phyloP scores from a whole-genome alignment of 768 basidiomycete species.

The Auricularia auricula-judae region DNA sequence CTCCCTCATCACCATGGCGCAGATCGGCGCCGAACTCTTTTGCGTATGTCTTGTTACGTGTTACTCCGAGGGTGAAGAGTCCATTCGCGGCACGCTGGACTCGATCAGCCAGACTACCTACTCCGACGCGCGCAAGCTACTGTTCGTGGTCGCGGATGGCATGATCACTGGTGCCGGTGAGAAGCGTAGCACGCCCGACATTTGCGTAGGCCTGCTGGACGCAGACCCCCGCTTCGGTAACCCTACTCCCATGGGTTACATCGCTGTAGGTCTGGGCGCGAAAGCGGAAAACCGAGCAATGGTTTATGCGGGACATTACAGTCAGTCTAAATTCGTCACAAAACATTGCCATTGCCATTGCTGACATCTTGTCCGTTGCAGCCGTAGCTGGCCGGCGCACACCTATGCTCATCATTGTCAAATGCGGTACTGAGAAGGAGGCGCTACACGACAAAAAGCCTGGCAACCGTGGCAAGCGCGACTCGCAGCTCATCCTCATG shows the following conservation, averaged over 20 bases:
- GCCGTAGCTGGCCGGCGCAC: slow-evolving; percentile 83
- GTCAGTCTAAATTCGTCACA: slow-evolving; percentile 36
- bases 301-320: slow-evolving; percentile 99
- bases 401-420: slow-evolving; percentile 88
- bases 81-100: slow-evolving; percentile 82
- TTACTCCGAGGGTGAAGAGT: slow-evolving; percentile 94
- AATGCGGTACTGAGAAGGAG: slow-evolving; percentile 88
- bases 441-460: slow-evolving; percentile 80
- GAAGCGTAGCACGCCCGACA: slow-evolving; percentile 91
- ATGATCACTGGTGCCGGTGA: slow-evolving; percentile 99
- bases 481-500: slow-evolving; percentile 98
- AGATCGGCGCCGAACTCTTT: slow-evolving; percentile 93
- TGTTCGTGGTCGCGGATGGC: slow-evolving; percentile 93
- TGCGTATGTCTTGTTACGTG: slow-evolving; percentile 94
- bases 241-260: slow-evolving; percentile 88
- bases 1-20: slow-evolving; percentile 71
- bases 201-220: slow-evolving; percentile 84
- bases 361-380: slow-evolving; percentile 16
- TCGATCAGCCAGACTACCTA: slow-evolving; percentile 86
- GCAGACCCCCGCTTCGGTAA: slow-evolving; percentile 94
- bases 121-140: slow-evolving; percentile 81
- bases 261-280: slow-evolving; percentile 78
- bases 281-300: slow-evolving; percentile 91
- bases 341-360: slow-evolving; percentile 1
- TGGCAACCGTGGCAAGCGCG: slow-evolving; percentile 96